A percentile compares a stretch with the other conserved stretches of the same genome.
Conservation (phyloP, 306 rosid species). For the Vigna mungo region DNA sequence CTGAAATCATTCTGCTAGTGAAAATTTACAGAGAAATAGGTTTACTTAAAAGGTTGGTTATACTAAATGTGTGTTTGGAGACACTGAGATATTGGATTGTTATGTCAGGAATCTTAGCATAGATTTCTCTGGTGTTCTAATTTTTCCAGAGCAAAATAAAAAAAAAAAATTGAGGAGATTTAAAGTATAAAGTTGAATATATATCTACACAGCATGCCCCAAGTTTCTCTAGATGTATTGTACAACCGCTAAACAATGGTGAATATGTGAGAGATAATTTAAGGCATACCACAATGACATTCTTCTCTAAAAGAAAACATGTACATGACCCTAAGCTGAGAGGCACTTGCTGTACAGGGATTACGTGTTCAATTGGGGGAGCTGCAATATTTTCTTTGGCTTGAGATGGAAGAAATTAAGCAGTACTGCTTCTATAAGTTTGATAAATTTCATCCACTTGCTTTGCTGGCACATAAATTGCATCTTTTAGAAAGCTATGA, state of each 20-base stretch:
- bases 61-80: neutral
- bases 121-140: neutral
- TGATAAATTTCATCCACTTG: conserved; percentile 57
- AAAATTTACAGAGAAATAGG: neutral
- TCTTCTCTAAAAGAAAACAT: conserved; percentile 15
- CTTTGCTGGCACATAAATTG: conserved; percentile 68
- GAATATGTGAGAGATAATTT: neutral
- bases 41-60: neutral
- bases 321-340: conserved; percentile 17
- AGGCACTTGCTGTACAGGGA: conserved; percentile 37
- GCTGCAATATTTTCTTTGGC: conserved; percentile 29
- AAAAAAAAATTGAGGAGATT: neutral
- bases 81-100: neutral
- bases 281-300: conserved; percentile 24
- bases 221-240: neutral
- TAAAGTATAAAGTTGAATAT: neutral
- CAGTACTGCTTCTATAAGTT: conserved; percentile 40
- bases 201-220: conserved; percentile 42
- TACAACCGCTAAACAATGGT: conserved; percentile 6
- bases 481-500: conserved; percentile 73
- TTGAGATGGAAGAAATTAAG: conserved; percentile 38
- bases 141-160: neutral
- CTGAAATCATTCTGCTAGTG: neutral
- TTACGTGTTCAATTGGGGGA: neutral
- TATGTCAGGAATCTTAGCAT: neutral